phyloP scores from a whole-genome alignment of 495 filamentous ascomycete genomes.

The Immersiella caudata region DNA sequence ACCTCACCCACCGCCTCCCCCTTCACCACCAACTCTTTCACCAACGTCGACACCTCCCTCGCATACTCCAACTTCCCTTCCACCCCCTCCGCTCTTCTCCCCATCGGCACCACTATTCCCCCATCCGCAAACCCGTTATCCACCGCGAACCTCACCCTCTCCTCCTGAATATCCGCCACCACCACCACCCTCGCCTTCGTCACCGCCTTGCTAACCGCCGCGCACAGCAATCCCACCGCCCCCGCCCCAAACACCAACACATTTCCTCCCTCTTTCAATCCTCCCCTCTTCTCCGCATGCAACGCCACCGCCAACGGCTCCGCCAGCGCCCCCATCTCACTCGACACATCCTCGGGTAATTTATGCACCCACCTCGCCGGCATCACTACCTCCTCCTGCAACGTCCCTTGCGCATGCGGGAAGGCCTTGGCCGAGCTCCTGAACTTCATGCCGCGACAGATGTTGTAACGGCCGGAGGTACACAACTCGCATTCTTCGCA shows the following conservation, averaged over 20 bases:
- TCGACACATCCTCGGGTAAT: constrained; percentile 66
- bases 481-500: constrained; percentile 72
- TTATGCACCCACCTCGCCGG: constrained; percentile 69
- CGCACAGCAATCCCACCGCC: constrained; percentile 75
- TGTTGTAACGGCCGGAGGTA: constrained; percentile 73
- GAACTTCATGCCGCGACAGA: constrained; percentile 80
- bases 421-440: constrained; percentile 75
- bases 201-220: constrained; percentile 60
- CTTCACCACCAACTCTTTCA: constrained; percentile 44
- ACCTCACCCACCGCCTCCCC: constrained; percentile 59
- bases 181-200: constrained; percentile 57
- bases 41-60: constrained; percentile 58
- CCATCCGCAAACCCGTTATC: constrained; percentile 68
- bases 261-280: constrained; percentile 52
- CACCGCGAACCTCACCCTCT: constrained; percentile 72
- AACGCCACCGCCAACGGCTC: constrained; percentile 82
- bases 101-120: constrained; percentile 61
- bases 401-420: constrained; percentile 80
- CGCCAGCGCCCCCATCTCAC: constrained; percentile 71
- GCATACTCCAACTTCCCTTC: constrained; percentile 64
- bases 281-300: constrained; percentile 69
- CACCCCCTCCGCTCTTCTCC: constrained; percentile 53
- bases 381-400: constrained; percentile 79
- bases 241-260: constrained; percentile 82
- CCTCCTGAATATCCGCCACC: constrained; percentile 78